Evolutionary conservation across 768 basidiomycete species (phyloP).

Genomic region (Psilocybe cubensis): DNA sequence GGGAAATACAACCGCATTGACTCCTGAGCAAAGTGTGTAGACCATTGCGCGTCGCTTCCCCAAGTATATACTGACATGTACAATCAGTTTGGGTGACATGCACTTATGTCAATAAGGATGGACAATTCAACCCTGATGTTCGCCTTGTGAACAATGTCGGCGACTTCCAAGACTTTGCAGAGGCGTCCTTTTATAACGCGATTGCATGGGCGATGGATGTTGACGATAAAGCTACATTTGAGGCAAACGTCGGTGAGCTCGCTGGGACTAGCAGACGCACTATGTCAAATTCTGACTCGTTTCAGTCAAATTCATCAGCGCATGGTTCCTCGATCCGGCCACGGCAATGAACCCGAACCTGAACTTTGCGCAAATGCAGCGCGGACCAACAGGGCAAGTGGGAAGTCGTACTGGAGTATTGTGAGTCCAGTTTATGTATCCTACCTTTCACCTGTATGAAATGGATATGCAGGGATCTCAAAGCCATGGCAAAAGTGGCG

Average conservation of each 20-base stretch:
- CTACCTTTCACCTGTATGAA: neutral
- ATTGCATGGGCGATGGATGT: slow-evolving; percentile 52
- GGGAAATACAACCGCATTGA: slow-evolving; percentile 59
- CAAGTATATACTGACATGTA: neutral
- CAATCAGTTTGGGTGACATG: slow-evolving; percentile 57
- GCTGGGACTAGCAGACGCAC: too few relatives aligned
- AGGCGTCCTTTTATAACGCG: slow-evolving; percentile 65
- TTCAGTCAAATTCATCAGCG: slow-evolving; percentile 48
- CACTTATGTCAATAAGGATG: slow-evolving; percentile 58
- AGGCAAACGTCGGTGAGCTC: slow-evolving; percentile 44
- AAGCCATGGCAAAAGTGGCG: slow-evolving; percentile 58
- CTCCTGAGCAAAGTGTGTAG: slow-evolving; percentile 51
- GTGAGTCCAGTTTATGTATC: slow-evolving; percentile 33
- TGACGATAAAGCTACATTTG: slow-evolving; percentile 39
- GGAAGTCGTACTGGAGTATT: slow-evolving; percentile 59
- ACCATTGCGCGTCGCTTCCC: neutral
- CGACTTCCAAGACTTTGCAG: slow-evolving; percentile 55
- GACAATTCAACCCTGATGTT: slow-evolving; percentile 67
- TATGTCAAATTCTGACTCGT: too few relatives aligned
- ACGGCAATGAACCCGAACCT: slow-evolving; percentile 71
- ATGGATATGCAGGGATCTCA: slow-evolving; percentile 48
- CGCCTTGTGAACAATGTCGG: slow-evolving; percentile 59
- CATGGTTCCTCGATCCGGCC: slow-evolving; percentile 61
- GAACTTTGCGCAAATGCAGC: slow-evolving; percentile 56
- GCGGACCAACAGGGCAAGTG: slow-evolving; percentile 40